phyloP scores from a whole-genome alignment of 2,329 filamentous ascomycete species.

The Endothia cerciana region DNA sequence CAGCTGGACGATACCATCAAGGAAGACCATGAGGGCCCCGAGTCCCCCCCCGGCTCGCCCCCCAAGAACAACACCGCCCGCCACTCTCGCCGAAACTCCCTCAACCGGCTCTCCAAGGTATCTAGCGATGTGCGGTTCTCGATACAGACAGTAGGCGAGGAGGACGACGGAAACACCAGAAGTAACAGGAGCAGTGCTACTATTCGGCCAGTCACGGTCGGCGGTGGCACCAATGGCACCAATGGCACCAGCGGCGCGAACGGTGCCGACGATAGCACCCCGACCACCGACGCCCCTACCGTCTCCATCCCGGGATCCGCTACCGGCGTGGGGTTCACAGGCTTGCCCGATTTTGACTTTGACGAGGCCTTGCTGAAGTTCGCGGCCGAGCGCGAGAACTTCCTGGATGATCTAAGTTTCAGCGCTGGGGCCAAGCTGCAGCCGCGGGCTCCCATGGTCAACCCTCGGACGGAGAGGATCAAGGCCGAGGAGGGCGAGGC shows the following conservation, averaged over 20 bases:
- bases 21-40: constrained; percentile 61
- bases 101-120: constrained; percentile 60
- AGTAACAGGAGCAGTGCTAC: constrained; percentile 71
- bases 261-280: constrained; percentile 34
- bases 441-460: constrained; percentile 71
- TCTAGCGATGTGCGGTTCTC: constrained; percentile 54
- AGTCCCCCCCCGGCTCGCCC: constrained; percentile 36
- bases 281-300: constrained; percentile 18
- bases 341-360: constrained; percentile 78
- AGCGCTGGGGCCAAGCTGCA: constrained; percentile 80
- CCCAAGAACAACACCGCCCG: constrained; percentile 47
- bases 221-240: constrained; percentile 17
- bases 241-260: constrained; percentile 29
- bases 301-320: neutral
- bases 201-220: constrained; percentile 51
- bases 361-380: constrained; percentile 93
- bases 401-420: constrained; percentile 89
- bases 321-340: constrained; percentile 38
- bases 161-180: constrained; percentile 59
- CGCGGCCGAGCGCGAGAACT: constrained; percentile 90
- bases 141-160: constrained; percentile 57
- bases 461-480: constrained; percentile 81
- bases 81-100: constrained; percentile 65
- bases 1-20: constrained; percentile 62
- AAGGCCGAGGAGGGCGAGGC: constrained; percentile 69